These are phyloP conservation scores for Lasiodiplodia sp. DNA, from an alignment of 2,329 filamentous ascomycete species.

Conservation along the genomic window DNA sequence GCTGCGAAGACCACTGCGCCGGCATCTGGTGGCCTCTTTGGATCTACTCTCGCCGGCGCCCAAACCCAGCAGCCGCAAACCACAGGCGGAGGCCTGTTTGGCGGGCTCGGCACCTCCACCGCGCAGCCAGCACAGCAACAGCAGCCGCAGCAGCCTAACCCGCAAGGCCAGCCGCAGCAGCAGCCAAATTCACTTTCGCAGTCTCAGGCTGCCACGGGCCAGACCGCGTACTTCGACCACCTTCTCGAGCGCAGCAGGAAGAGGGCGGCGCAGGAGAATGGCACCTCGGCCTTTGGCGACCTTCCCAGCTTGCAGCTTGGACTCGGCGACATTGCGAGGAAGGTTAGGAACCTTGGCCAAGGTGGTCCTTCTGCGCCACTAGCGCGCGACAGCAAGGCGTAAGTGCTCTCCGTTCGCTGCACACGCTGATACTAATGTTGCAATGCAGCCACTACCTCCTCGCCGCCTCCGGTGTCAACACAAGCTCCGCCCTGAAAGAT, in stretches of 20 bases:
- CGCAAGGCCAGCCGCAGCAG: conserved; percentile 35
- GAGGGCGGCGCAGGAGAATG: conserved; percentile 72
- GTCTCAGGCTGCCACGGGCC: conserved; percentile 41
- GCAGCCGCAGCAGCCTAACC: conserved; percentile 40
- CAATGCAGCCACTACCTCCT: conserved; percentile 82
- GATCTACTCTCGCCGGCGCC: conserved; percentile 20
- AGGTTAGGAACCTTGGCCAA: conserved; percentile 79
- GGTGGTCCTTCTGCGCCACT: conserved; percentile 68
- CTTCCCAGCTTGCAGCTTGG: conserved; percentile 90
- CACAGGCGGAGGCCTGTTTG: conserved; percentile 32
- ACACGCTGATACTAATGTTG: conserved; percentile 32
- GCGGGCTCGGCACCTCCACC: conserved; percentile 20
- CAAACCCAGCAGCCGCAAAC: conserved; percentile 28
- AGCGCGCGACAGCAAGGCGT: conserved; percentile 50
- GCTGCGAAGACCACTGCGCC: conserved; percentile 19
- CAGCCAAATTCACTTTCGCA: conserved; percentile 43
- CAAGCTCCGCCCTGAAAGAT: conserved; percentile 83
- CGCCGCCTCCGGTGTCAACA: conserved; percentile 90
- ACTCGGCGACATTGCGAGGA: conserved; percentile 81
- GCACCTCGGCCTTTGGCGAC: conserved; percentile 68
- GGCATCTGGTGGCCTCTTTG: conserved; percentile 17
- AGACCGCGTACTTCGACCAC: conserved; percentile 70
- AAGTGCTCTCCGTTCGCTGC: conserved; percentile 39
- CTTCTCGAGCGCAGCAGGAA: conserved; percentile 70
- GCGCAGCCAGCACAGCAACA: conserved; percentile 35